phyloP scores from a whole-genome alignment of 169 alveolate species.

The Babesia sp. region DNA sequence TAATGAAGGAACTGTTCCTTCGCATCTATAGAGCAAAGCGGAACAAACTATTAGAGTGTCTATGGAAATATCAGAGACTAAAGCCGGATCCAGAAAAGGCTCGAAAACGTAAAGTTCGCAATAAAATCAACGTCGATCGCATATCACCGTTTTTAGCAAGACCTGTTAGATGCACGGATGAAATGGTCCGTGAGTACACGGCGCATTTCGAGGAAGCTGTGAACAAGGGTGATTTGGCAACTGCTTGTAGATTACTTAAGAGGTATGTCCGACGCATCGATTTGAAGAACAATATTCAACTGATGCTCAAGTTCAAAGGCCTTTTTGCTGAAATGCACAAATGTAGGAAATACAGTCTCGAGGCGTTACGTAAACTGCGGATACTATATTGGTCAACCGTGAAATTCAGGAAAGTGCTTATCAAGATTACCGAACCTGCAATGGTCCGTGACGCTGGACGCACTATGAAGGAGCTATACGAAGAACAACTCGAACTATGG shows the following conservation, averaged over 20 bases:
- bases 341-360: conserved; percentile 66
- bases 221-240: conserved; percentile 70
- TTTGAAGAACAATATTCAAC: conserved; percentile 58
- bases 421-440: conserved; percentile 65
- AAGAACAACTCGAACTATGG: conserved; percentile 66
- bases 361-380: conserved; percentile 60
- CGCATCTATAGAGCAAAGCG: conserved; percentile 49
- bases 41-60: conserved; percentile 36
- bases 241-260: conserved; percentile 69
- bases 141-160: conserved; percentile 74
- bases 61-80: conserved; percentile 63
- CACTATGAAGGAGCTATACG: conserved; percentile 75
- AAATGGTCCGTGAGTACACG: conserved; percentile 62
- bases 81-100: conserved; percentile 42
- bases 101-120: conserved; percentile 56
- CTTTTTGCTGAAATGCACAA: conserved; percentile 70
- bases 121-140: conserved; percentile 66
- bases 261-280: conserved; percentile 64
- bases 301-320: conserved; percentile 53
- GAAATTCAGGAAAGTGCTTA: conserved; percentile 64
- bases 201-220: conserved; percentile 71
- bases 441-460: conserved; percentile 70
- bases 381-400: conserved; percentile 74
- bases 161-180: conserved; percentile 73
- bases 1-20: conserved; percentile 45